These are phyloP conservation scores for Ploettnerulaceae sp. DNA, from an alignment of 2,329 filamentous ascomycete genomes.

Conservation along the genomic window DNA sequence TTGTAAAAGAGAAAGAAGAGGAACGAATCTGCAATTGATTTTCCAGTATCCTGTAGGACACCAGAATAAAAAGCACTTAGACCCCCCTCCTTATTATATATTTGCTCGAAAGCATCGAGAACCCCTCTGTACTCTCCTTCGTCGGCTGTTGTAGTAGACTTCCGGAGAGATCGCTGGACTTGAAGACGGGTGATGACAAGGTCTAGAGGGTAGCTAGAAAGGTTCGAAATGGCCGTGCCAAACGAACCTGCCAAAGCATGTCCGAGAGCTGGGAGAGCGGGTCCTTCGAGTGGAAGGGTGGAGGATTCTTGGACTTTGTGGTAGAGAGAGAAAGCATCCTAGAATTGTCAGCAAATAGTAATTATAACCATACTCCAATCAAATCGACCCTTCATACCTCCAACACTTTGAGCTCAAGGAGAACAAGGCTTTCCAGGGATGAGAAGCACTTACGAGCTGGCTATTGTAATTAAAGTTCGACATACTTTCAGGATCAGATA, in stretches of 20 bases:
- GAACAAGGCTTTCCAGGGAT: neutral
- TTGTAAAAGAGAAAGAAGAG: slow-evolving; percentile 84
- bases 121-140: slow-evolving; percentile 57
- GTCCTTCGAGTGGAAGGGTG: slow-evolving; percentile 32
- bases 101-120: slow-evolving; percentile 64
- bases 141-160: slow-evolving; percentile 28
- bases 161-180: slow-evolving; percentile 60
- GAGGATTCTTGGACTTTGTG: slow-evolving; percentile 36
- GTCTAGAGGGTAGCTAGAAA: slow-evolving; percentile 75
- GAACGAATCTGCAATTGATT: slow-evolving; percentile 70
- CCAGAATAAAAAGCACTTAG: slow-evolving; percentile 65
- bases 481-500: neutral
- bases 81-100: slow-evolving; percentile 66
- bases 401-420: neutral
- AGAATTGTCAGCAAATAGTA: neutral
- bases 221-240: slow-evolving; percentile 74
- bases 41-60: slow-evolving; percentile 57
- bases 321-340: slow-evolving; percentile 33
- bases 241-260: slow-evolving; percentile 77
- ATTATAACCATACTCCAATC: neutral
- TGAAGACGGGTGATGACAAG: slow-evolving; percentile 79
- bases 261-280: slow-evolving; percentile 64
- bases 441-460: slow-evolving; percentile 36
- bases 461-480: slow-evolving; percentile 31
- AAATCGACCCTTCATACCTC: no score